Percentiles rank a stretch among this genome's conserved stretches.
These are phyloP conservation scores for Epichloe uncinata DNA, from an alignment of 2,329 filamentous ascomycete species.

Conservation along the genomic window DNA sequence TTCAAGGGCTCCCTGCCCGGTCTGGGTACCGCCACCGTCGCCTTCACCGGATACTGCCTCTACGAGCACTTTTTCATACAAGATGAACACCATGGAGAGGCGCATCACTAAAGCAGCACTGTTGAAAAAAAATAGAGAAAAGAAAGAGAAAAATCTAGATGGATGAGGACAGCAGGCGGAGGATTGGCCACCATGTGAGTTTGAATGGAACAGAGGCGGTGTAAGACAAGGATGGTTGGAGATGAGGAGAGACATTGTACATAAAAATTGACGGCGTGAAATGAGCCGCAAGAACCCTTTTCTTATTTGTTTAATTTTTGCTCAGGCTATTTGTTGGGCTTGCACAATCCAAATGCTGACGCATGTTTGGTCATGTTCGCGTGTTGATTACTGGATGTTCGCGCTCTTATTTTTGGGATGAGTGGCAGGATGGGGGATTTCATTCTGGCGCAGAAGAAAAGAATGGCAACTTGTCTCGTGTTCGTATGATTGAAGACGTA, in stretches of 20 bases:
- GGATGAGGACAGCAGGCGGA: no score
- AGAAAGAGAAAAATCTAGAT: no score
- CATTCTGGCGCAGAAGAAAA: no score
- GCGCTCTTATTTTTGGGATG: background rate
- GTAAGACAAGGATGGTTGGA: background rate
- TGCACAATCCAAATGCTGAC: background rate
- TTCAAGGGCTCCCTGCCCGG: constrained; percentile 81
- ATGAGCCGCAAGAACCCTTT: background rate
- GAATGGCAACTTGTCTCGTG: no score
- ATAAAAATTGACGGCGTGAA: background rate
- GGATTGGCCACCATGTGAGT: background rate
- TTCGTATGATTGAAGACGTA: no score
- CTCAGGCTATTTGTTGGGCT: background rate
- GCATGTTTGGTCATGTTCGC: background rate
- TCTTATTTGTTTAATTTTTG: background rate
- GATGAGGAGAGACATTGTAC: background rate
- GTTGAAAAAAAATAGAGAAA: no score
- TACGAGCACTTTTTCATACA: constrained; percentile 82
- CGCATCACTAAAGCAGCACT: constrained; percentile 22
- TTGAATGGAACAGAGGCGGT: background rate
- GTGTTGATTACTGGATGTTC: background rate
- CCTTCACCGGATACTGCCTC: constrained; percentile 78
- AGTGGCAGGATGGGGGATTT: no score
- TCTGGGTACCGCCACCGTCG: constrained; percentile 81
- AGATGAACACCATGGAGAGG: constrained; percentile 47